phyloP scores from a whole-genome alignment of 2,329 filamentous ascomycete species.

The Cordyceps cateniannulata region DNA sequence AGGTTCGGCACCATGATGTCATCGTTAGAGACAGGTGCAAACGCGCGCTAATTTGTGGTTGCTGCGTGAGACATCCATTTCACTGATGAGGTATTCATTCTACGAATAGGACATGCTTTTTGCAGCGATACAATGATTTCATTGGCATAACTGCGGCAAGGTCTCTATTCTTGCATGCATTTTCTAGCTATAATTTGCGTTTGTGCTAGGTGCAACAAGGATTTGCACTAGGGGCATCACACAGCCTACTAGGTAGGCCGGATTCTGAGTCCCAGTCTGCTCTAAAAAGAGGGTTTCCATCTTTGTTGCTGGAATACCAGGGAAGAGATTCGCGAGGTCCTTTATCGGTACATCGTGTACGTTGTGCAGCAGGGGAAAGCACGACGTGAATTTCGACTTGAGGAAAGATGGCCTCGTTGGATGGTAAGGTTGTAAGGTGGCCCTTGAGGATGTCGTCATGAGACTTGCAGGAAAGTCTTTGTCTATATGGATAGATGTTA shows the following conservation, averaged over 20 bases:
- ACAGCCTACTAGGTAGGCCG: neutral
- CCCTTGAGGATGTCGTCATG: neutral
- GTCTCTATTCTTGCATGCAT: too few relatives aligned
- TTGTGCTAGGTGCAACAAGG: too few relatives aligned
- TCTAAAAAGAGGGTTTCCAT: neutral
- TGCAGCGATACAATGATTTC: neutral
- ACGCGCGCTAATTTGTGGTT: too few relatives aligned
- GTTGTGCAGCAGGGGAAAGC: neutral
- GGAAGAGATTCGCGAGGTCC: neutral
- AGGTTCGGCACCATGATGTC: too few relatives aligned
- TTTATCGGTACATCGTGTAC: neutral
- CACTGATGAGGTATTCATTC: neutral
- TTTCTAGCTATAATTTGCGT: too few relatives aligned
- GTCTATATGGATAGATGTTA: neutral
- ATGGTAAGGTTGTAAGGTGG: neutral
- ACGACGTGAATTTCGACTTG: constrained; percentile 3
- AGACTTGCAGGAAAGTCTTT: neutral
- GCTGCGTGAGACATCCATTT: too few relatives aligned
- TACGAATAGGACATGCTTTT: neutral
- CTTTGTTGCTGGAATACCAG: neutral
- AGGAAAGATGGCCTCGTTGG: neutral
- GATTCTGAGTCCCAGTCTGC: neutral
- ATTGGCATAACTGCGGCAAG: too few relatives aligned
- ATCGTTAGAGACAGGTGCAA: too few relatives aligned
- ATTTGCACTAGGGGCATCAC: neutral